These are phyloP conservation scores for Solanum ossicruentum DNA, from an alignment of 257 asterid genomes.

Conservation along the genomic window DNA sequence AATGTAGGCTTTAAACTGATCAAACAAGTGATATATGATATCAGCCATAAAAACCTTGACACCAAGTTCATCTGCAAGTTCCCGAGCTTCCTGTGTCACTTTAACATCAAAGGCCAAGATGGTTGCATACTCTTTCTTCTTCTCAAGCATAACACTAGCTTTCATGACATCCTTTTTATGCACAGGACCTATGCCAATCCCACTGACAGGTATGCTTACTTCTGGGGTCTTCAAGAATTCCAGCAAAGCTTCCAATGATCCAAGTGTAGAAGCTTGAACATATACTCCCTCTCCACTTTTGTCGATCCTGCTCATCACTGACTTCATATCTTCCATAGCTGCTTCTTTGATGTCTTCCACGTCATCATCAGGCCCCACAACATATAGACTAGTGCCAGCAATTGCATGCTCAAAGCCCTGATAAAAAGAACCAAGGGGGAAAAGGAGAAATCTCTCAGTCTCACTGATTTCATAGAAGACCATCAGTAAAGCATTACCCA, in stretches of 20 bases:
- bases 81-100: slow-evolving; percentile 90
- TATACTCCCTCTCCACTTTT: slow-evolving; percentile 93
- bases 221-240: slow-evolving; percentile 87
- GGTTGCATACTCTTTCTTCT: slow-evolving; percentile 83
- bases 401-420: slow-evolving; percentile 98
- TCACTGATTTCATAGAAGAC: background rate
- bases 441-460: background rate
- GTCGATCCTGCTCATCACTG: slow-evolving; percentile 90
- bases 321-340: slow-evolving; percentile 94
- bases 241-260: slow-evolving; percentile 87
- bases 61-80: slow-evolving; percentile 83
- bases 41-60: slow-evolving; percentile 85
- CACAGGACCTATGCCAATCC: slow-evolving; percentile 93
- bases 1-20: slow-evolving; percentile 91
- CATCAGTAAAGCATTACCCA: background rate
- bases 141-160: slow-evolving; percentile 98
- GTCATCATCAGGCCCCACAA: slow-evolving; percentile 83
- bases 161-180: slow-evolving; percentile 93
- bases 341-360: slow-evolving; percentile 63
- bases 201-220: slow-evolving; percentile 92
- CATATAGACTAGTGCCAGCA: slow-evolving; percentile 88
- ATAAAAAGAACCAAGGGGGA: background rate
- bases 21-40: slow-evolving; percentile 80
- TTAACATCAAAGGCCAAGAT: slow-evolving; percentile 91
- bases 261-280: slow-evolving; percentile 98